phyloP scores from a whole-genome alignment of 2,329 filamentous ascomycete genomes.

The Aspergillus chevalieri region DNA sequence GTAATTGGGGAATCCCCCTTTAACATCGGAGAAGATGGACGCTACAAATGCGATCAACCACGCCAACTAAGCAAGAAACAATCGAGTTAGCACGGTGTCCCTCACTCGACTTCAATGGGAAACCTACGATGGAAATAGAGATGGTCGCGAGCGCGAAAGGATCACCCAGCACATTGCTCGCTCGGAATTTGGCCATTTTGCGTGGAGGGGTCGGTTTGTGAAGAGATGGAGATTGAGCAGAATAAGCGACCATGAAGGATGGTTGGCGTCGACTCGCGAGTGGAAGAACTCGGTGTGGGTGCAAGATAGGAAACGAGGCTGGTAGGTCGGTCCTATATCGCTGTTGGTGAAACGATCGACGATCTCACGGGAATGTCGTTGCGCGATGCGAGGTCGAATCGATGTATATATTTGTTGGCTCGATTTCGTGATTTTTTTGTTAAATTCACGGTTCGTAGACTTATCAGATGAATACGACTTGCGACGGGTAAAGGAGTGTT shows the following conservation, averaged over 20 bases:
- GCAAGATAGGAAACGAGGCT: too few species aligned
- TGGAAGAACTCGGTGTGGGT: too few species aligned
- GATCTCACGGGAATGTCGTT: neutral
- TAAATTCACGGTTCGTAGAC: neutral
- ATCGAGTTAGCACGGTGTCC: neutral
- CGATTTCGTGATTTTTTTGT: neutral
- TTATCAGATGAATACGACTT: neutral
- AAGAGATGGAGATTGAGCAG: slow-evolving; percentile 14
- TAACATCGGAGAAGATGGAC: slow-evolving; percentile 66
- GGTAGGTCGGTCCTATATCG: neutral
- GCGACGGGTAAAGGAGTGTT: neutral
- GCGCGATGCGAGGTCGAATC: neutral
- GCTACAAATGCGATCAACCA: slow-evolving; percentile 91
- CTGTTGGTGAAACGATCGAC: neutral
- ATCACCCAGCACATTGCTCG: slow-evolving; percentile 90
- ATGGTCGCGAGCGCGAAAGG: slow-evolving; percentile 92
- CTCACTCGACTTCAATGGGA: slow-evolving; percentile 1
- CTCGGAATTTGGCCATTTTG: slow-evolving; percentile 55
- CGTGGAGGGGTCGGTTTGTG: slow-evolving; percentile 14
- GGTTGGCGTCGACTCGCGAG: slow-evolving; percentile 1
- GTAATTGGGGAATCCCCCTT: slow-evolving; percentile 66
- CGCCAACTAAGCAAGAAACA: slow-evolving; percentile 59
- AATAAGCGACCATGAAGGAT: slow-evolving; percentile 20
- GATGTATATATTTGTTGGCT: neutral
- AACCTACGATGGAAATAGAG: slow-evolving; percentile 79